A percentile compares a stretch with the other conserved stretches of the same genome.
Evolutionary conservation across 768 basidiomycete genomes (phyloP).

Genomic region (Lanmaoa pseudosensibilis): DNA sequence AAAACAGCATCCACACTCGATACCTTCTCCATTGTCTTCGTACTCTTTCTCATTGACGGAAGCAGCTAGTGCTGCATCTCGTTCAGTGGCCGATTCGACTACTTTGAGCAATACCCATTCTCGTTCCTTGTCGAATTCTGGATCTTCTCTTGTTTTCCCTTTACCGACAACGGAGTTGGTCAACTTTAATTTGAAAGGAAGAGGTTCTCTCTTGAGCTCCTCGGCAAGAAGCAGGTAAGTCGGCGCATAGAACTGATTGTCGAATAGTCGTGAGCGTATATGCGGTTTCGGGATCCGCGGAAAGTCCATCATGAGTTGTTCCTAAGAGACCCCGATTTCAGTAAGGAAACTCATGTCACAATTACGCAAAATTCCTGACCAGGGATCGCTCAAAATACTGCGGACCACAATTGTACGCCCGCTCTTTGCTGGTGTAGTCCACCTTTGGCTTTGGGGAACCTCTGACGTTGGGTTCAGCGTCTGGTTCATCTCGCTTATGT

Average conservation of each 20-base stretch:
- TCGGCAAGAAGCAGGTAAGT: slow-evolving; percentile 54
- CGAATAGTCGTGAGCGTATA: slow-evolving; percentile 45
- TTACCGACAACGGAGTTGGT: slow-evolving; percentile 40
- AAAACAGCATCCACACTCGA: slow-evolving; percentile 92
- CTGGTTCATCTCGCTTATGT: slow-evolving; percentile 38
- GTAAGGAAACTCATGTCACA: background rate
- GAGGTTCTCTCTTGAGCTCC: slow-evolving; percentile 26
- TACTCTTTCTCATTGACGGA: slow-evolving; percentile 41
- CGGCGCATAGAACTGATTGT: slow-evolving; percentile 60
- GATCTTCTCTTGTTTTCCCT: slow-evolving; percentile 40
- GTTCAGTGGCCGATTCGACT: slow-evolving; percentile 24
- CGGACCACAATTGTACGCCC: slow-evolving; percentile 42
- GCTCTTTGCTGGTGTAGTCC: slow-evolving; percentile 54
- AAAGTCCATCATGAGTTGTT: slow-evolving; percentile 56
- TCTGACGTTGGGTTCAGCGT: slow-evolving; percentile 18
- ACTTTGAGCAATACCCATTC: slow-evolving; percentile 47
- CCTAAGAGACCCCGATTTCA: slow-evolving; percentile 32
- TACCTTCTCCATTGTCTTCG: slow-evolving; percentile 54
- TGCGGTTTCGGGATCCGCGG: slow-evolving; percentile 56
- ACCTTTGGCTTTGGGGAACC: slow-evolving; percentile 42
- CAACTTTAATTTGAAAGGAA: slow-evolving; percentile 41
- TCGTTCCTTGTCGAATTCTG: slow-evolving; percentile 44
- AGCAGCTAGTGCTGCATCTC: slow-evolving; percentile 34
- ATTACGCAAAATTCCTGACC: slow-evolving; percentile 34
- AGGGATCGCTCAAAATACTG: slow-evolving; percentile 53